Base-by-base conservation (phyloP, 208 protist genomes). In the Acanthamoeba polyphaga region DNA sequence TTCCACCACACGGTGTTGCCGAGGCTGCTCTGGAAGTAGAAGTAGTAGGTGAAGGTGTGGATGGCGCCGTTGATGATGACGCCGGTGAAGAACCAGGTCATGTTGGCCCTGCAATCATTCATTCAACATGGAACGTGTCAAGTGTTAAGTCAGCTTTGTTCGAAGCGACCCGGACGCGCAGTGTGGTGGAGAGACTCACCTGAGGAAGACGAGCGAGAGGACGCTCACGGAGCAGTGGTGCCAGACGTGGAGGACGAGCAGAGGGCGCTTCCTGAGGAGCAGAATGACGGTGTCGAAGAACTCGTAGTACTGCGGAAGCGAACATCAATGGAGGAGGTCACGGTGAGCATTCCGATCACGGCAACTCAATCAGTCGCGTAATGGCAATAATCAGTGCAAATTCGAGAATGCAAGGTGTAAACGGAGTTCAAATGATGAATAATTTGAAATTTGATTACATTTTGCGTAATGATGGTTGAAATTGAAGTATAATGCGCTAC, bases 211-310 rank as follows among this genome's bases (percentile, higher is more conserved):
- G 49, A 94, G 88, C 53, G 38, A 95, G 58, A 78, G 92, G 29
- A 70, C 62, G 53, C 70, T 80, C 70, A 80, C 70, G 34, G 78
- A 49, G 46, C 27, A 55, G 95, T 96, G 95, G 72, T 96, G 95
- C 82, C 84, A 96, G 22, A 89, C 94, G 22, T 96, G 95, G 43
- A 96, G 53, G 74, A 96, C 74, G n/a, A 91, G n/a, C 46, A 96
- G 38, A 17, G 58, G 60, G 19, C 68, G 76, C 62, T 95, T 92
- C 95, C 34, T 96, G 34, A 96, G 49, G 22, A 96, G 49, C 8
- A 96, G 55, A 60, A 96, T 68, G n/a, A 96, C 78, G 4, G 95
- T 96, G 95, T 96, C 95, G 49, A 94, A 72, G 32, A 96, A 92
- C 74, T 96, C 95, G 58, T 91, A 90, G 91, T 96, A 96, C 82